These are phyloP conservation scores for Volvox africanus DNA, from an alignment of 139 green algal genomes.

Conservation along the genomic window DNA sequence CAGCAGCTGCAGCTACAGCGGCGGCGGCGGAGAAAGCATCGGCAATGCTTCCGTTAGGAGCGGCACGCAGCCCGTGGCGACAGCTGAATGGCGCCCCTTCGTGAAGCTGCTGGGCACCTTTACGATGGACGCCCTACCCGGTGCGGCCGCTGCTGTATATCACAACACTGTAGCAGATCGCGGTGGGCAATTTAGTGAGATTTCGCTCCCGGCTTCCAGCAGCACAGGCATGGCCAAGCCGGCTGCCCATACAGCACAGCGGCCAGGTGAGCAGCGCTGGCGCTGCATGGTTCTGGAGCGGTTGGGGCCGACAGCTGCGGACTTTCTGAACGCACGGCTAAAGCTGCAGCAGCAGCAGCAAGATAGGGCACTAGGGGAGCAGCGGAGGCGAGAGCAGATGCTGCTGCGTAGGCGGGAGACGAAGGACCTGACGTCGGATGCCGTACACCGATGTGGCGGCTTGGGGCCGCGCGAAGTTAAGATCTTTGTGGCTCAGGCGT, in stretches of 20 bases:
- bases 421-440: background rate
- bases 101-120: constrained; percentile 26
- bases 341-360: background rate
- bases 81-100: background rate
- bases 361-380: background rate
- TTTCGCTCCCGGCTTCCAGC: too few species aligned
- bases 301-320: background rate
- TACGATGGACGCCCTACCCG: background rate
- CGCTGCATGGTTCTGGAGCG: constrained; percentile 37
- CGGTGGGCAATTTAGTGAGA: too few species aligned
- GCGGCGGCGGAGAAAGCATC: background rate
- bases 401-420: background rate
- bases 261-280: background rate
- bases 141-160: background rate
- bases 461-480: background rate
- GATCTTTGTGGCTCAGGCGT: background rate
- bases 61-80: background rate
- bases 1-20: background rate
- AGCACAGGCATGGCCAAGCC: background rate
- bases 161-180: background rate
- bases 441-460: background rate
- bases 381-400: background rate
- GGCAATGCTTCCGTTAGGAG: background rate
- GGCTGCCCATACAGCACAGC: too few species aligned
- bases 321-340: background rate